Conservation (phyloP, 2,329 filamentous ascomycete genomes). For the Cryphonectria carpinicola region DNA sequence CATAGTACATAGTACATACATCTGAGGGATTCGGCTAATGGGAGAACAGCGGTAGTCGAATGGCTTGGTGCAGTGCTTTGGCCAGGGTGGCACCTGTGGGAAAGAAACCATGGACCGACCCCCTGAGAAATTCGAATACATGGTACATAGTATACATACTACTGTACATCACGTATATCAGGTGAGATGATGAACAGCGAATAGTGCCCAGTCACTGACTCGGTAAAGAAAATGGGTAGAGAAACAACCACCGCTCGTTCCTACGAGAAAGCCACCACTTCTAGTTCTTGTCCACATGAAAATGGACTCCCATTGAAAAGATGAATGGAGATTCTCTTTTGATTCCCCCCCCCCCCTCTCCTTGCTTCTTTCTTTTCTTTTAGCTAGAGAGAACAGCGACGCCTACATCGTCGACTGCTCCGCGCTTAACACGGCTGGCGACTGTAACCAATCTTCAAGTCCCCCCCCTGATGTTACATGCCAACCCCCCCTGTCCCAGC, state of each 20-base stretch:
- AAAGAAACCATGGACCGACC: background rate
- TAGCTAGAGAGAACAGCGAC: background rate
- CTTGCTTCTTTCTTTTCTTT: too few species aligned
- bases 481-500: background rate
- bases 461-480: background rate
- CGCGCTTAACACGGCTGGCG: background rate
- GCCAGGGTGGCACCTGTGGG: too few species aligned
- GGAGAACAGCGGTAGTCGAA: background rate
- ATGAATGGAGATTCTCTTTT: background rate
- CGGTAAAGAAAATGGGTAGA: background rate
- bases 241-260: background rate
- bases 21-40: background rate
- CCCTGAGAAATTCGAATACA: background rate
- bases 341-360: too few species aligned
- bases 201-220: background rate
- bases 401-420: background rate
- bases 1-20: background rate
- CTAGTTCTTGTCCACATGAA: background rate
- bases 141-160: background rate
- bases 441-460: background rate
- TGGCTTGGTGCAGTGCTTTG: background rate
- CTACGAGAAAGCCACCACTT: background rate
- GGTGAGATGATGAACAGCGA: background rate
- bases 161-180: background rate
- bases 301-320: background rate